phyloP scores from a whole-genome alignment of 2,329 filamentous ascomycete genomes.

The Alternaria novae-zelandiae region DNA sequence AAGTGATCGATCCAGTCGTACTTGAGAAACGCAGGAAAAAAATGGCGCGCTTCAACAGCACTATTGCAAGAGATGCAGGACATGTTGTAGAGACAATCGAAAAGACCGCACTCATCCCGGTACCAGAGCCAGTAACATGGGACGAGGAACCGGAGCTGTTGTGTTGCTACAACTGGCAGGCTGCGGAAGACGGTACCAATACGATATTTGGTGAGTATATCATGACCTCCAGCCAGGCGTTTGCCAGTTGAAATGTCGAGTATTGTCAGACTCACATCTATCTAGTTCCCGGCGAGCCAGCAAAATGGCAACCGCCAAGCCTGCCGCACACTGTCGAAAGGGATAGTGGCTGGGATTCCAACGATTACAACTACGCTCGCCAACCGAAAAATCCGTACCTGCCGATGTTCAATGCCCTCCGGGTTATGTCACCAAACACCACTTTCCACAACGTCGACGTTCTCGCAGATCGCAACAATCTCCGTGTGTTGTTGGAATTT shows the following conservation, averaged over 20 bases:
- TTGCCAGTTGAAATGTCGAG: not conserved
- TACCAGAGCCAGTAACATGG: slow-evolving; percentile 25
- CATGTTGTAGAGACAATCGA: slow-evolving; percentile 22
- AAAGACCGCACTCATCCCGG: slow-evolving; percentile 15
- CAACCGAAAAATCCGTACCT: slow-evolving; percentile 32
- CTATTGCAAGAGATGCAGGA: slow-evolving; percentile 23
- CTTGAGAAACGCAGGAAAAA: slow-evolving; percentile 23
- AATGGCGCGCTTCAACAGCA: slow-evolving; percentile 16
- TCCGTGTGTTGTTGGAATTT: slow-evolving; percentile 35
- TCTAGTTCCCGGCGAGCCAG: slow-evolving; percentile 33
- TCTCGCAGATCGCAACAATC: slow-evolving; percentile 38
- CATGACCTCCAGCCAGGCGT: not conserved
- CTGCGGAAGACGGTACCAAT: slow-evolving; percentile 26
- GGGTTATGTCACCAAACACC: slow-evolving; percentile 28
- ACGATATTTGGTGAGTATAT: slow-evolving; percentile 29
- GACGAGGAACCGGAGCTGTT: slow-evolving; percentile 33
- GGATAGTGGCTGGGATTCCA: slow-evolving; percentile 30
- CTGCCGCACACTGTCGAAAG: slow-evolving; percentile 25
- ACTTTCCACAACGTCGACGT: slow-evolving; percentile 32
- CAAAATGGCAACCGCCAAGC: slow-evolving; percentile 26
- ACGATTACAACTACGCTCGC: slow-evolving; percentile 38
- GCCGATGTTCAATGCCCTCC: slow-evolving; percentile 35
- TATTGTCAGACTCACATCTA: not conserved
- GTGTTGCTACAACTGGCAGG: slow-evolving; percentile 40
- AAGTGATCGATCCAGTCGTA: slow-evolving; percentile 3